Conservation (phyloP, 768 basidiomycete genomes). For the Daedalea quercina region DNA sequence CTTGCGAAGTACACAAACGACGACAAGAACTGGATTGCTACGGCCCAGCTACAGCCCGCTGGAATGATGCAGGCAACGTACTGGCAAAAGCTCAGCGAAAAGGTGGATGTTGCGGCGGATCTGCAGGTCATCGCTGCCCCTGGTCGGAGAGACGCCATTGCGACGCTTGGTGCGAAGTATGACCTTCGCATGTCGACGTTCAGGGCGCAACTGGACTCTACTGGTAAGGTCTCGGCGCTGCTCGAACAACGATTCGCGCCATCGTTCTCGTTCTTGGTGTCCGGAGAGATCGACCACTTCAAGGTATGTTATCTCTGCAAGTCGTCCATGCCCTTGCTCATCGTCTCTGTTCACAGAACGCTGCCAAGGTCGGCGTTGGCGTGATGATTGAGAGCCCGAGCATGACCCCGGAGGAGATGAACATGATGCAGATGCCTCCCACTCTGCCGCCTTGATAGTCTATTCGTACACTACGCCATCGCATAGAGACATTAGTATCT, state of each 20-base stretch:
- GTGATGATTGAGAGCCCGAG: slow-evolving; percentile 93
- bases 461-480: neutral
- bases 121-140: slow-evolving; percentile 77
- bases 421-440: slow-evolving; percentile 24
- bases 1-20: slow-evolving; percentile 71
- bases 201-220: slow-evolving; percentile 90
- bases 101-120: slow-evolving; percentile 97
- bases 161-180: slow-evolving; percentile 94
- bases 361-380: slow-evolving; percentile 92
- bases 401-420: slow-evolving; percentile 81
- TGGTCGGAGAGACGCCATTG: slow-evolving; percentile 80
- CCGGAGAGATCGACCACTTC: slow-evolving; percentile 98
- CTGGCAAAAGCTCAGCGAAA: slow-evolving; percentile 93
- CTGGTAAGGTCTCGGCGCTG: slow-evolving; percentile 90
- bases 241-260: slow-evolving; percentile 96
- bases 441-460: slow-evolving; percentile 6
- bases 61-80: slow-evolving; percentile 89
- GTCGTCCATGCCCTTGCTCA: neutral
- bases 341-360: slow-evolving; percentile 46
- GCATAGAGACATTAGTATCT: neutral
- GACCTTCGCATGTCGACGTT: slow-evolving; percentile 92
- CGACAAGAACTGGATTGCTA: slow-evolving; percentile 87
- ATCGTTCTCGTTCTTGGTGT: slow-evolving; percentile 87
- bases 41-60: slow-evolving; percentile 76
- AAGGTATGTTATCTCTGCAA: slow-evolving; percentile 50